Base-by-base conservation (phyloP, 2,329 filamentous ascomycete genomes). In the Sporothrix protearum region DNA sequence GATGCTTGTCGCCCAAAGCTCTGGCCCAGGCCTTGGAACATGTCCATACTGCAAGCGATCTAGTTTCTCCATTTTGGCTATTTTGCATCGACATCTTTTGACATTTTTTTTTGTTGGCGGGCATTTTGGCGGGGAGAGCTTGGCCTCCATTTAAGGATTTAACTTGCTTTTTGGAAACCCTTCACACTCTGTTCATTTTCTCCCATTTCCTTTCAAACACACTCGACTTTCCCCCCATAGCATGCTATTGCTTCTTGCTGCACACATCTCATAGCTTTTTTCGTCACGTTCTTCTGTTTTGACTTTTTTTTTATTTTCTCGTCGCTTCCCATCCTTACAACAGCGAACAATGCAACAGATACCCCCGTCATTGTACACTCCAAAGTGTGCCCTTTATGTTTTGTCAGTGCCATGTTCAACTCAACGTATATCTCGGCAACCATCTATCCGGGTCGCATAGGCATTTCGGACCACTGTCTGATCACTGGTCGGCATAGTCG, bases 291-390 rank as follows among this genome's bases (percentile, higher is more conserved):
- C 42, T 28, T 30, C 55, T 67, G 8, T 3, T 49, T 71, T 42
- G 22, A 25, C 33, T 57, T 12, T 25, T 33, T 19, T 63, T 22
- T 51, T 19, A 39, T 42, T 45, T 39, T 39, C 12, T 63, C 59
- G 33, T 63, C 59, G 33, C 45, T 42, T 22, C 19, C 33, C 19
- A n/a, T 22, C 42, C 6, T 22, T 19, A 63, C n/a, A 39, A 39
- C n/a, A 63, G 49, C 49, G 49, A 53, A 53, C 49, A 63, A 63
- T 63, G 25, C n/a, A 63, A 30, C 59, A 63, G 59, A 63, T 63
- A 63, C 59, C 59, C 59, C 59, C 42, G 33, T 12, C 57, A 25
- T n/a, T 36, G 16, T 16, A 53, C 12, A 47, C 19, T 47, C 14
- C 10, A 5, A 19, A 47, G 16, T 47, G 42, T 47, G 33, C 33